These are phyloP conservation scores for Penicillium daleae DNA, from an alignment of 495 filamentous ascomycete species.

Conservation along the genomic window DNA sequence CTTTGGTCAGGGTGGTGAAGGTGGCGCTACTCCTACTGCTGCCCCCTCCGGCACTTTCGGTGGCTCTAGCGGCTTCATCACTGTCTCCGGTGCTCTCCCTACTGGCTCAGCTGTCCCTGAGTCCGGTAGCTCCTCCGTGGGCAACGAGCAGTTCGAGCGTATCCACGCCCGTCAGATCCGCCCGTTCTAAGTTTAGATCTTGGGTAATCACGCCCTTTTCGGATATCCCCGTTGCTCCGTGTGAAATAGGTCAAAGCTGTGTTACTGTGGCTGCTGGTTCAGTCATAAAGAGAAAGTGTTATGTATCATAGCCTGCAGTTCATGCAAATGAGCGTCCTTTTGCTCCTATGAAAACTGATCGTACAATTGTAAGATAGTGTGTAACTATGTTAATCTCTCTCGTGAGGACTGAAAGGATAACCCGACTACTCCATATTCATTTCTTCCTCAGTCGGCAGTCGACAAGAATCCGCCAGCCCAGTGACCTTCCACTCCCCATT, in stretches of 20 bases:
- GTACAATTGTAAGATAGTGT: background rate
- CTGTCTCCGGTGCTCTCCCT: constrained; percentile 4
- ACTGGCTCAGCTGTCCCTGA: constrained; percentile 12
- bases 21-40: background rate
- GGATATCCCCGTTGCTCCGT: constrained; percentile 17
- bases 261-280: constrained; percentile 28
- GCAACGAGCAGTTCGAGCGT: constrained; percentile 23
- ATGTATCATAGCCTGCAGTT: constrained; percentile 10
- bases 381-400: background rate
- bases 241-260: constrained; percentile 19
- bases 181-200: constrained; percentile 23
- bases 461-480: constrained; percentile 47
- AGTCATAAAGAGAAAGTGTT: constrained; percentile 18
- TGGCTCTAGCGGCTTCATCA: constrained; percentile 9
- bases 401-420: no score
- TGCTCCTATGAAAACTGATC: background rate
- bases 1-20: constrained; percentile 4
- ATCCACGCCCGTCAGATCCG: constrained; percentile 37
- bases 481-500: constrained; percentile 47
- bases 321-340: constrained; percentile 6
- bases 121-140: background rate
- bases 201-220: constrained; percentile 18
- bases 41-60: background rate
- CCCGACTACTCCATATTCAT: constrained; percentile 28
- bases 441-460: constrained; percentile 40